These are phyloP conservation scores for Quercus tomentella DNA, from an alignment of 331 rosid species.

Conservation along the genomic window DNA sequence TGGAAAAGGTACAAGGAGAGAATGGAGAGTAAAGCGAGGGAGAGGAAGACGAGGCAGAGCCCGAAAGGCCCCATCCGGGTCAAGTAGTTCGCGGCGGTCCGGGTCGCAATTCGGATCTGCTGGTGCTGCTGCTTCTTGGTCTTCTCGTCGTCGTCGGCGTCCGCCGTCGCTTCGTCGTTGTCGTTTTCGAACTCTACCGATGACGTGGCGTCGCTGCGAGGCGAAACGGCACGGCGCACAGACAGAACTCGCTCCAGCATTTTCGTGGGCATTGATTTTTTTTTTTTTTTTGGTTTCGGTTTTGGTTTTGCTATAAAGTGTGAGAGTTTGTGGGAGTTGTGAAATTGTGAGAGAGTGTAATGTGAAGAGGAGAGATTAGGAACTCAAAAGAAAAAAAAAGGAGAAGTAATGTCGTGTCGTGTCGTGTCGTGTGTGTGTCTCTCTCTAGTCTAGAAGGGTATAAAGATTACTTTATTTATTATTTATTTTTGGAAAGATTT, in stretches of 20 bases:
- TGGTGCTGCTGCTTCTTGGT: constrained; percentile 36
- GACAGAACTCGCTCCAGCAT: constrained; percentile 39
- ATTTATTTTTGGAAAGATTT: too few species aligned
- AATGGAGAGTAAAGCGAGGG: constrained; percentile 22
- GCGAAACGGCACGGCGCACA: constrained; percentile 38
- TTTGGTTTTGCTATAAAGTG: too few species aligned
- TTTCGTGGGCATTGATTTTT: neutral
- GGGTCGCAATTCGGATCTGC: constrained; percentile 27
- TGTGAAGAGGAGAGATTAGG: too few species aligned
- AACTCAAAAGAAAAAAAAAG: too few species aligned
- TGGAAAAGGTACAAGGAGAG: constrained; percentile 41
- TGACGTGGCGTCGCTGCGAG: constrained; percentile 23
- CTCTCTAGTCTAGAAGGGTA: too few species aligned
- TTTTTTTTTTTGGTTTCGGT: too few species aligned
- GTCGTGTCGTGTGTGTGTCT: too few species aligned
- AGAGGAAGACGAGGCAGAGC: constrained; percentile 36
- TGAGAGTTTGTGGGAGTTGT: neutral
- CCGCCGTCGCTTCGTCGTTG: constrained; percentile 14
- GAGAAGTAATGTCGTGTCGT: too few species aligned
- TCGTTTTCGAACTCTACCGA: neutral
- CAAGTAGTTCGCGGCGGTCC: constrained; percentile 31
- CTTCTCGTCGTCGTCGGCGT: constrained; percentile 42
- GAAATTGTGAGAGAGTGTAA: neutral
- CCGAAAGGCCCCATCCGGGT: constrained; percentile 41
- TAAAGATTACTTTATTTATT: too few species aligned